Conservation (phyloP, 257 asterid species). For the Cruciata laevipes region DNA sequence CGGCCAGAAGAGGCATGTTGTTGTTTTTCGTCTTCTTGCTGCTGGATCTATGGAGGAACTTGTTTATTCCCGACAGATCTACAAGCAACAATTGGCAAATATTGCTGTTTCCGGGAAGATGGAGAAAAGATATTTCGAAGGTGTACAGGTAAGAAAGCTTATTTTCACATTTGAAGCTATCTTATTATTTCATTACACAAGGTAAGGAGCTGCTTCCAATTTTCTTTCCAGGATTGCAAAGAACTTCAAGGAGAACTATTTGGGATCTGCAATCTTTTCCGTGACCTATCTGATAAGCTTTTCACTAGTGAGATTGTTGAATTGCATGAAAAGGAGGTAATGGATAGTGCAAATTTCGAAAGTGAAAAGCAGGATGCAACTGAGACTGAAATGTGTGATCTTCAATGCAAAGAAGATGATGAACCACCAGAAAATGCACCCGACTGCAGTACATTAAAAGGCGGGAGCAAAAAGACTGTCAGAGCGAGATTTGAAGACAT, state of each 20-base stretch:
- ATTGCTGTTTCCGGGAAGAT: slow-evolving; percentile 86
- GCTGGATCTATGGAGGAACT: slow-evolving; percentile 98
- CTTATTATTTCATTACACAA: neutral
- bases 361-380: slow-evolving; percentile 24
- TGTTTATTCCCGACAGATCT: slow-evolving; percentile 79
- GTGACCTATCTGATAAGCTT: slow-evolving; percentile 77
- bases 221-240: slow-evolving; percentile 59
- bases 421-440: slow-evolving; percentile 19
- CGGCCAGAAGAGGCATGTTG: slow-evolving; percentile 88
- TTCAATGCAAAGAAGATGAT: slow-evolving; percentile 23
- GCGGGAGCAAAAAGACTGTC: slow-evolving; percentile 18
- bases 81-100: slow-evolving; percentile 89
- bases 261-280: slow-evolving; percentile 85
- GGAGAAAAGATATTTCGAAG: slow-evolving; percentile 89
- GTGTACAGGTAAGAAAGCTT: slow-evolving; percentile 63
- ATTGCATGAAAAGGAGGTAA: slow-evolving; percentile 41
- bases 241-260: slow-evolving; percentile 87
- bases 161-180: neutral
- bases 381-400: slow-evolving; percentile 31
- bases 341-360: slow-evolving; percentile 17
- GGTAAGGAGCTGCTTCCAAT: slow-evolving; percentile 2
- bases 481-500: slow-evolving; percentile 49
- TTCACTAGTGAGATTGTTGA: slow-evolving; percentile 87
- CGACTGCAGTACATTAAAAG: slow-evolving; percentile 18
- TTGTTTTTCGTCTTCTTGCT: slow-evolving; percentile 88